These are phyloP conservation scores for Salix arbutifolia DNA, from an alignment of 345 rosid species.

Conservation along the genomic window DNA sequence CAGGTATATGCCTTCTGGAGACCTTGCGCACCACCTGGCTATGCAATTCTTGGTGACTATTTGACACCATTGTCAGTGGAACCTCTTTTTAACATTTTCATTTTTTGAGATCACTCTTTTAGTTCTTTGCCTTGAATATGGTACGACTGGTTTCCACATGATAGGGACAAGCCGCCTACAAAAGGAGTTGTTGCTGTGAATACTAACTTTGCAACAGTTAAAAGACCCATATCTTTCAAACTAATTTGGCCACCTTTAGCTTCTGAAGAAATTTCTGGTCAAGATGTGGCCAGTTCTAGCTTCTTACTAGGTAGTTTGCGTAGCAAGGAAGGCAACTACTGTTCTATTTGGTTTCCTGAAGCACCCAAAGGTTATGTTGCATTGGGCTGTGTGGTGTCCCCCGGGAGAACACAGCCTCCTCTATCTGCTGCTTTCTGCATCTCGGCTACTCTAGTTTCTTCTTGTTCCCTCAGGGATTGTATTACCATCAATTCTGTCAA, in stretches of 20 bases:
- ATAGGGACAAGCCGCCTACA: conserved; percentile 96
- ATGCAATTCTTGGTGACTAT: conserved; percentile 94
- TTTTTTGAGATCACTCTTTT: conserved; percentile 11
- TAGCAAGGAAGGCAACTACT: conserved; percentile 32
- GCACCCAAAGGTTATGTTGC: conserved; percentile 90
- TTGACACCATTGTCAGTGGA: conserved; percentile 78
- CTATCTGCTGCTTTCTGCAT: conserved; percentile 71
- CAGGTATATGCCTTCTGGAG: conserved; percentile 84
- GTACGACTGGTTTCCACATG: conserved; percentile 25
- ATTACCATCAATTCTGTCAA: conserved; percentile 52
- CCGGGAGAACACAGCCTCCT: conserved; percentile 61
- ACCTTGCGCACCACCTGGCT: conserved; percentile 90
- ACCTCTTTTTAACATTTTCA: background rate
- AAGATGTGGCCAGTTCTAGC: conserved; percentile 15
- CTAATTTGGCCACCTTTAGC: conserved; percentile 60
- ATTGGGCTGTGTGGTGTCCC: conserved; percentile 75
- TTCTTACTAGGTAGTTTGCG: conserved; percentile 12
- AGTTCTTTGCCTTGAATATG: background rate
- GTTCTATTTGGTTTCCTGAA: conserved; percentile 92
- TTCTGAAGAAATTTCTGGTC: conserved; percentile 39
- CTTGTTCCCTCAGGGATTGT: conserved; percentile 88
- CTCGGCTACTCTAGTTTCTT: conserved; percentile 70
- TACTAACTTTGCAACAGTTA: conserved; percentile 70
- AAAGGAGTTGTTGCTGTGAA: conserved; percentile 88
- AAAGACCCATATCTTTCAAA: conserved; percentile 74